Evolutionary conservation across 768 basidiomycete species (phyloP).

Genomic region (Ramaria sp.): DNA sequence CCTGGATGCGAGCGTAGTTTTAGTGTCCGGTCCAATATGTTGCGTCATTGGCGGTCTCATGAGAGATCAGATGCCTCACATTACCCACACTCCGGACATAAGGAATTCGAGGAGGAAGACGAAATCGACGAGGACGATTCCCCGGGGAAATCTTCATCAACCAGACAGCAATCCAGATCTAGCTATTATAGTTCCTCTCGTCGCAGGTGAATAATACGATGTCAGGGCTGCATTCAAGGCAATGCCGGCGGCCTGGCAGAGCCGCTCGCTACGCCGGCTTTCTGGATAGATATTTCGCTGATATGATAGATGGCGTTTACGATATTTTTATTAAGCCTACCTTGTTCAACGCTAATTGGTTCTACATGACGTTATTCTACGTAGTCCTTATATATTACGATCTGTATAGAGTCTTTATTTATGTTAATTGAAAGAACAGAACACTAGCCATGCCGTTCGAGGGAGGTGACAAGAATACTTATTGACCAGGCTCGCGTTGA

Average conservation of each 20-base stretch:
- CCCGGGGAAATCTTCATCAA: neutral
- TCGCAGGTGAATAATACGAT: neutral
- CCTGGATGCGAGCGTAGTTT: conserved; percentile 1
- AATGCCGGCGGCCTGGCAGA: neutral
- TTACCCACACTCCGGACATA: neutral
- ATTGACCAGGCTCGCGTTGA: too few species aligned
- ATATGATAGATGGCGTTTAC: neutral
- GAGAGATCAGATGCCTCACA: neutral
- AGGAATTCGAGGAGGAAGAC: neutral
- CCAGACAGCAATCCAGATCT: neutral
- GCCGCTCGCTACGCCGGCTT: neutral
- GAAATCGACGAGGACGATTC: neutral
- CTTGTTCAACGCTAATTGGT: neutral
- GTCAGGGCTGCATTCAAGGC: neutral
- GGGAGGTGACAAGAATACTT: neutral
- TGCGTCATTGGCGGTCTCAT: conserved; percentile 1
- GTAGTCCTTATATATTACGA: neutral
- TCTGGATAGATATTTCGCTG: neutral
- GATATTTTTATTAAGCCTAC: neutral
- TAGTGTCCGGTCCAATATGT: neutral
- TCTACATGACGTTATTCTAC: too few species aligned
- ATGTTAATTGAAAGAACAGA: neutral
- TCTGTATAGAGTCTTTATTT: neutral
- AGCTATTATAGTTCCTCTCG: neutral
- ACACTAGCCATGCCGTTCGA: neutral